Conservation (phyloP, 2,329 filamentous ascomycete species). For the Microcyclosporella mali region DNA sequence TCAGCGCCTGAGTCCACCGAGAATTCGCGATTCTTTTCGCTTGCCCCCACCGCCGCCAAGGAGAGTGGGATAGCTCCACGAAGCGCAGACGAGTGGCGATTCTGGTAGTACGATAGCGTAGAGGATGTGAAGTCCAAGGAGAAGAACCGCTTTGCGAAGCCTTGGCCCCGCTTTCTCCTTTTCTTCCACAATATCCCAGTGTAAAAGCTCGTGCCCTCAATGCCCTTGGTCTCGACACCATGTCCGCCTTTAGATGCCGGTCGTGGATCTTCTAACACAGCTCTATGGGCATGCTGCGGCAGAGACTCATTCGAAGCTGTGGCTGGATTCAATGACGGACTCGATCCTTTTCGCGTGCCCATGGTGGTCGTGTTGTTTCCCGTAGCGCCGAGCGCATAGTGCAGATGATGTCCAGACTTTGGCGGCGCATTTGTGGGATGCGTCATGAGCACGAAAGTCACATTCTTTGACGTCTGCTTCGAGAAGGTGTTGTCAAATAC, state of each 20-base stretch:
- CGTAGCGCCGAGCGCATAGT: slow-evolving; percentile 50
- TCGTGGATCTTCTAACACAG: slow-evolving; percentile 34
- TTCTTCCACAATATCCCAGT: slow-evolving; percentile 84
- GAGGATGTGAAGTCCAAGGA: slow-evolving; percentile 91
- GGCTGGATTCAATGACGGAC: slow-evolving; percentile 38
- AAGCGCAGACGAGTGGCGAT: slow-evolving; percentile 84
- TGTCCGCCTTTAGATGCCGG: slow-evolving; percentile 34
- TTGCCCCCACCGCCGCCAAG: slow-evolving; percentile 81
- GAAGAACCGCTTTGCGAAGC: slow-evolving; percentile 89
- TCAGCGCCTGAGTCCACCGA: slow-evolving; percentile 96
- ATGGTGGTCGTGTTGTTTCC: slow-evolving; percentile 38
- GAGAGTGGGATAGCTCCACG: slow-evolving; percentile 89
- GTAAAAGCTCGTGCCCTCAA: slow-evolving; percentile 55
- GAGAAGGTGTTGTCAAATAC: slow-evolving; percentile 99
- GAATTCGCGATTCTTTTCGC: slow-evolving; percentile 82
- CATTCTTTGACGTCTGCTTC: slow-evolving; percentile 88
- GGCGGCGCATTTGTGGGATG: slow-evolving; percentile 79
- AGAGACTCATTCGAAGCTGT: slow-evolving; percentile 49
- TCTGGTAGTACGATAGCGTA: slow-evolving; percentile 93
- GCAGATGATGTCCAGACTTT: slow-evolving; percentile 65
- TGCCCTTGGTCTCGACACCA: slow-evolving; percentile 26
- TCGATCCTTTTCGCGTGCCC: slow-evolving; percentile 28
- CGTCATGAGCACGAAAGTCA: slow-evolving; percentile 88
- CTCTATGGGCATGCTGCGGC: slow-evolving; percentile 33
- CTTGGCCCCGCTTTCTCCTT: slow-evolving; percentile 86